Conservation (phyloP, 768 basidiomycete genomes). For the Rhodotorula graminis region DNA sequence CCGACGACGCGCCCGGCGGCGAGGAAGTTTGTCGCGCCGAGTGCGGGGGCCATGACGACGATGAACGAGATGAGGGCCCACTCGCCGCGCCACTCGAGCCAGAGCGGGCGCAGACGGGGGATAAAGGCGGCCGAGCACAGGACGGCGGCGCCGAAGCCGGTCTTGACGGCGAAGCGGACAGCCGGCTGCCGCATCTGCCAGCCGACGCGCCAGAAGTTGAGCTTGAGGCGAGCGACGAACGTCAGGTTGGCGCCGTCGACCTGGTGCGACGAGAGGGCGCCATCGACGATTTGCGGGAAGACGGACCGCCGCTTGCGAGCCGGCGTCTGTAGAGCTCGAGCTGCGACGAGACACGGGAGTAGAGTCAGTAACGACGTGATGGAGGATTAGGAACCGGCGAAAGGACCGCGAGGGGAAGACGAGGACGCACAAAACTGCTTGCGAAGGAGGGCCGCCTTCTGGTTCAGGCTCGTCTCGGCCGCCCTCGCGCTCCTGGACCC, state of each 20-base stretch:
- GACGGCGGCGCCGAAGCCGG: conserved; percentile 60
- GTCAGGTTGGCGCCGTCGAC: background rate
- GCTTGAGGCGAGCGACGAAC: conserved; percentile 18
- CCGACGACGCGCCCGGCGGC: conserved; percentile 76
- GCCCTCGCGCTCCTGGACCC: background rate
- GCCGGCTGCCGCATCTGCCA: conserved; percentile 77
- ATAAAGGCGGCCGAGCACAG: conserved; percentile 82
- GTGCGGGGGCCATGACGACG: conserved; percentile 83
- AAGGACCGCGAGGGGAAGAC: too few relatives aligned
- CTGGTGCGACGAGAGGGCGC: conserved; percentile 30
- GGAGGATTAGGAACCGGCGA: too few relatives aligned
- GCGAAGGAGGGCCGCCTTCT: conserved; percentile 6
- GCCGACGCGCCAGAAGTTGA: conserved; percentile 46
- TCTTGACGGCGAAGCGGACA: conserved; percentile 81
- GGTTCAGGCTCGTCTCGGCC: background rate
- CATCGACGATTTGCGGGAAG: conserved; percentile 36
- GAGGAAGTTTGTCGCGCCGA: conserved; percentile 88
- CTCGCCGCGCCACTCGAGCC: conserved; percentile 79
- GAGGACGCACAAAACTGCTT: conserved; percentile 35
- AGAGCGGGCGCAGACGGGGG: conserved; percentile 66
- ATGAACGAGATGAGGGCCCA: conserved; percentile 95
- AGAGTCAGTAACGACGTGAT: too few relatives aligned
- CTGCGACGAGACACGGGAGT: background rate
- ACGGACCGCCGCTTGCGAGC: conserved; percentile 15
- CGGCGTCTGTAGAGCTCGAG: conserved; percentile 12